These are phyloP conservation scores for Gracilariopsis chorda DNA, from an alignment of 23 red algal genomes.

Conservation along the genomic window DNA sequence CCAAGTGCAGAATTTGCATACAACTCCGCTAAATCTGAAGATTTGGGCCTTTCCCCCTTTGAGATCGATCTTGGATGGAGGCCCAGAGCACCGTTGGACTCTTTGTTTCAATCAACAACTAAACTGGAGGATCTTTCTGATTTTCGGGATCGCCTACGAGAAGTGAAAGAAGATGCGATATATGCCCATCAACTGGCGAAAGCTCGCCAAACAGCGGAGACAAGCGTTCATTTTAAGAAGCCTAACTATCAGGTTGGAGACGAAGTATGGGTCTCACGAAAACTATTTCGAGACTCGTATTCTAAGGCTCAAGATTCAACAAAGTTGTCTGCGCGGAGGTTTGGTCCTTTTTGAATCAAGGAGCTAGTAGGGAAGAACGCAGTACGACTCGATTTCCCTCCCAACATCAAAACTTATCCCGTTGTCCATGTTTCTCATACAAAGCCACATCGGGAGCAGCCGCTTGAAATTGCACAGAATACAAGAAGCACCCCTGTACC, in stretches of 20 bases:
- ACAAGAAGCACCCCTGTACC: not conserved
- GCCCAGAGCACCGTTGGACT: not conserved
- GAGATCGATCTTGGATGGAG: slow-evolving; percentile 12
- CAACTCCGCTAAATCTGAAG: not conserved
- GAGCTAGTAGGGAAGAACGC: not conserved
- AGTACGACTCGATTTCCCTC: not conserved
- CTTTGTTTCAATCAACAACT: not conserved
- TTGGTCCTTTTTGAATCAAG: not conserved
- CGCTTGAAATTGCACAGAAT: not conserved
- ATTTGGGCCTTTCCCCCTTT: not conserved
- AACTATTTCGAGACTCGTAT: not conserved
- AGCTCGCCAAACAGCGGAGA: not conserved
- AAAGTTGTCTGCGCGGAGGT: not conserved
- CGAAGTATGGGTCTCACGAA: not conserved
- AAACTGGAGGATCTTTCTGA: not conserved
- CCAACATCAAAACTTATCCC: not conserved
- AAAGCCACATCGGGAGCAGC: not conserved
- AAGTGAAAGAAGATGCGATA: no score
- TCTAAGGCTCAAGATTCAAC: not conserved
- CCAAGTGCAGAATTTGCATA: slow-evolving; percentile 21
- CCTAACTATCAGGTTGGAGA: not conserved
- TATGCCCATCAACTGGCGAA: not conserved
- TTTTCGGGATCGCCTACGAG: not conserved
- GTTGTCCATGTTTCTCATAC: not conserved
- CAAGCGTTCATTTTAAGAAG: not conserved